phyloP scores from a whole-genome alignment of 352 stramenopile species.

The Globisporangium apiculatum region DNA sequence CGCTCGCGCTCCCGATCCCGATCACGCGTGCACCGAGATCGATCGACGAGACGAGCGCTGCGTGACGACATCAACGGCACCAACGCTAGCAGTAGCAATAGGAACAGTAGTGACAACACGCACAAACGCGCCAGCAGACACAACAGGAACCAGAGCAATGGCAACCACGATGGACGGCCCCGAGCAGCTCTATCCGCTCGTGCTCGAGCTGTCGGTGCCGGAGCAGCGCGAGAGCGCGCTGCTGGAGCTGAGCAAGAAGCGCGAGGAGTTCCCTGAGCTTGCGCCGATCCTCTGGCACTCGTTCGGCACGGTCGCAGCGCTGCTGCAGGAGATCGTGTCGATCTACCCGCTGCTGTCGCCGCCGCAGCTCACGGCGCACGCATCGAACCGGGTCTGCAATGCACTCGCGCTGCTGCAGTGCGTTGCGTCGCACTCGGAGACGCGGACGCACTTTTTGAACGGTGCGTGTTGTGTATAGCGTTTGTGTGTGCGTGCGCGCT shows the following conservation, averaged over 20 bases:
- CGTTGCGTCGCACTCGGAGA: constrained; percentile 97
- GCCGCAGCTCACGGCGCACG: constrained; percentile 95
- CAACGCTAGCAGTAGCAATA: no score
- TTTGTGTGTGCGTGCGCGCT: not conserved
- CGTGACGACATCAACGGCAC: not conserved
- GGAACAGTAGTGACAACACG: no score
- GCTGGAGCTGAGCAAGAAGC: constrained; percentile 98
- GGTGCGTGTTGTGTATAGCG: constrained; percentile 25
- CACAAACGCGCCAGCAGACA: no score
- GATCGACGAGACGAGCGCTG: not conserved
- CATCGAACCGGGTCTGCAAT: constrained; percentile 98
- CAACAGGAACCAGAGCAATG: not conserved
- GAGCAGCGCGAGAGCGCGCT: constrained; percentile 95
- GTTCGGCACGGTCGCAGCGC: constrained; percentile 93
- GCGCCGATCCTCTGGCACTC: constrained; percentile 98
- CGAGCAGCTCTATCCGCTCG: constrained; percentile 85
- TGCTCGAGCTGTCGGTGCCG: constrained; percentile 91
- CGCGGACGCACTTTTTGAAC: constrained; percentile 94
- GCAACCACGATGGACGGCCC: constrained; percentile 23
- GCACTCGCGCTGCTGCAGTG: constrained; percentile 97
- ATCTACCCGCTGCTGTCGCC: constrained; percentile 98
- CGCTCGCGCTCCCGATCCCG: not conserved
- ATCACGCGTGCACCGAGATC: not conserved
- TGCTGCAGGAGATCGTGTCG: constrained; percentile 98
- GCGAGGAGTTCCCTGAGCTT: constrained; percentile 96